A percentile compares a stretch with the other conserved stretches of the same genome.
Conservation (phyloP, 495 filamentous ascomycete species). For the Thozetella sp. region DNA sequence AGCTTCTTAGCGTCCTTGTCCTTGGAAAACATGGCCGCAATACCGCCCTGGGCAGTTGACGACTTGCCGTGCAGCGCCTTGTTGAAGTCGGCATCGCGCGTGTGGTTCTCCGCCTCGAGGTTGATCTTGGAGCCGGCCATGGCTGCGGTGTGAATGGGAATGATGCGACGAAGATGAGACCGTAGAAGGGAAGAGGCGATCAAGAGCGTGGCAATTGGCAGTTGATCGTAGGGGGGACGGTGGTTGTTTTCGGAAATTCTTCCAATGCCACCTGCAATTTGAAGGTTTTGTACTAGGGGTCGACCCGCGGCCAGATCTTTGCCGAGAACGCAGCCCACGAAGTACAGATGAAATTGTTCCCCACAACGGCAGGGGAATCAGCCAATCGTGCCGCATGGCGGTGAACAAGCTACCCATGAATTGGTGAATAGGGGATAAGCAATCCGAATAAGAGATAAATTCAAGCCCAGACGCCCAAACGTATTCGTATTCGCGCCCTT, state of each 20-base stretch:
- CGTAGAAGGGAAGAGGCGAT: background rate
- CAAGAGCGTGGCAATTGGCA: background rate
- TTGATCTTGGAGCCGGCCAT: slow-evolving; percentile 65
- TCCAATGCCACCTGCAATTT: too few relatives aligned
- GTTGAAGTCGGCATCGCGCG: slow-evolving; percentile 92
- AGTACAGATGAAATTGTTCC: too few relatives aligned
- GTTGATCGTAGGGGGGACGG: background rate
- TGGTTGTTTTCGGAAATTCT: too few relatives aligned
- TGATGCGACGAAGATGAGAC: slow-evolving; percentile 11
- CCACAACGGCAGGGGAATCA: background rate
- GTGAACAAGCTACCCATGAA: too few relatives aligned
- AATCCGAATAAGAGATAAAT: slow-evolving; percentile 10
- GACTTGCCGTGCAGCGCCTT: slow-evolving; percentile 90
- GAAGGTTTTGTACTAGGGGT: background rate
- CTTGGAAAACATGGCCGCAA: slow-evolving; percentile 85
- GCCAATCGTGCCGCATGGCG: slow-evolving; percentile 2
- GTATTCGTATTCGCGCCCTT: background rate
- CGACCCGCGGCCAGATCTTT: background rate
- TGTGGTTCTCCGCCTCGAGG: slow-evolving; percentile 84
- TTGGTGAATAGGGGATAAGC: background rate
- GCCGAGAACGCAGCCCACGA: background rate
- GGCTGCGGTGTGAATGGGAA: slow-evolving; percentile 19
- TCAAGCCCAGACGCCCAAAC: background rate
- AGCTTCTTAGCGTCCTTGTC: slow-evolving; percentile 80
- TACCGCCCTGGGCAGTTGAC: slow-evolving; percentile 67